A percentile compares a stretch with the other conserved stretches of the same genome.
These are phyloP conservation scores for Fusarium dlaminii DNA, from an alignment of 2,329 filamentous ascomycete genomes.

Conservation along the genomic window DNA sequence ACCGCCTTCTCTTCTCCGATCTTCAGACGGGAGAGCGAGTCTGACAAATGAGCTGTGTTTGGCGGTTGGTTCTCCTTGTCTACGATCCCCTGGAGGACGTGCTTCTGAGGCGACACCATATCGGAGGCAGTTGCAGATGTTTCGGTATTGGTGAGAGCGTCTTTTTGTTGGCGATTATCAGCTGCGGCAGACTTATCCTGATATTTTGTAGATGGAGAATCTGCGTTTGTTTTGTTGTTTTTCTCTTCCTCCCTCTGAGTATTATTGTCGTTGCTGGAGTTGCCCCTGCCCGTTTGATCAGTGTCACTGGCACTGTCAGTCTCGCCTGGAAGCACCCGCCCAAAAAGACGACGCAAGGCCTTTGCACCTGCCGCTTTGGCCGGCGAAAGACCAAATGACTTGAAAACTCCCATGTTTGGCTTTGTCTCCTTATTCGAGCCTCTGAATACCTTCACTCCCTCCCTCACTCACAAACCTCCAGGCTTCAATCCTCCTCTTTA, in stretches of 20 bases:
- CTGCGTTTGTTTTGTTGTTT: not conserved
- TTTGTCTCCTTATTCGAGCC: not conserved
- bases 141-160: not conserved
- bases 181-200: not conserved
- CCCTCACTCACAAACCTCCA: not conserved
- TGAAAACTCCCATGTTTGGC: constrained; percentile 41
- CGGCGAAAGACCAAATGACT: constrained; percentile 44
- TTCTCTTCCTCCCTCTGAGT: not conserved
- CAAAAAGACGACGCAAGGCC: constrained; percentile 46
- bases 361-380: constrained; percentile 45
- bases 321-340: constrained; percentile 40
- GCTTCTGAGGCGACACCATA: constrained; percentile 34
- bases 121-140: not conserved
- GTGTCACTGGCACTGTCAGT: constrained; percentile 26
- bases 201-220: not conserved
- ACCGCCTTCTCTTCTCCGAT: constrained; percentile 13
- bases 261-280: constrained; percentile 11
- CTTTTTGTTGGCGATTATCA: not conserved
- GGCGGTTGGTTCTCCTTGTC: constrained; percentile 48
- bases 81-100: not conserved
- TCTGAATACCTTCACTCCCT: constrained; percentile 1
- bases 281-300: constrained; percentile 25
- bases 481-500: not conserved
- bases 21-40: constrained; percentile 31
- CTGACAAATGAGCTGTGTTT: not conserved